These are phyloP conservation scores for Sarcodon aspratus DNA, from an alignment of 768 basidiomycete genomes.

Conservation along the genomic window DNA sequence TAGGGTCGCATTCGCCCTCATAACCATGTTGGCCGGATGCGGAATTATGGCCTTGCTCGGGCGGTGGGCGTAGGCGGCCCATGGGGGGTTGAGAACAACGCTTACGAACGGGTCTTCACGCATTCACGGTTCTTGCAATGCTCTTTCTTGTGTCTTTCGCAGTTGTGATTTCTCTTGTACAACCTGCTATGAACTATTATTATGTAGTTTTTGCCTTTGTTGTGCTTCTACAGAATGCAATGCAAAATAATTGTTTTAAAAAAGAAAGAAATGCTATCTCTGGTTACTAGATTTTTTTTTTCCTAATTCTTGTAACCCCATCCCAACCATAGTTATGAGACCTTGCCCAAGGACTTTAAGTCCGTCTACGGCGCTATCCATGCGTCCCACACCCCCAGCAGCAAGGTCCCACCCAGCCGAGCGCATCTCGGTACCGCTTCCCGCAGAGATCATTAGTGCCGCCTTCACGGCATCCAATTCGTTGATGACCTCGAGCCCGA, in stretches of 20 bases:
- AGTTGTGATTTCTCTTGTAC: too few relatives aligned
- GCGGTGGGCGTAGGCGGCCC: conserved; percentile 58
- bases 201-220: too few relatives aligned
- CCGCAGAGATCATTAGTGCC: conserved; percentile 75
- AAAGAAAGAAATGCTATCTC: too few relatives aligned
- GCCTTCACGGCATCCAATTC: conserved; percentile 78
- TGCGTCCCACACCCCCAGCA: conserved; percentile 33
- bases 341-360: conserved; percentile 16
- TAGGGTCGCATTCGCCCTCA: conserved; percentile 61
- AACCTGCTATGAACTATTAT: too few relatives aligned
- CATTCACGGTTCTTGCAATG: too few relatives aligned
- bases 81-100: too few relatives aligned
- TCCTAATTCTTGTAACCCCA: conserved; percentile 18
- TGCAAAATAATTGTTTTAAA: too few relatives aligned
- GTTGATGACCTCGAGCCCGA: conserved; percentile 85
- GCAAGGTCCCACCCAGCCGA: conserved; percentile 10
- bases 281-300: neutral
- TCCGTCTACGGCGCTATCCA: conserved; percentile 23
- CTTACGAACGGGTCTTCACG: too few relatives aligned
- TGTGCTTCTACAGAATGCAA: too few relatives aligned
- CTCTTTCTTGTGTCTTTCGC: too few relatives aligned
- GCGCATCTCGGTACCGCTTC: conserved; percentile 19
- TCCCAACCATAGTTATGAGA: conserved; percentile 17
- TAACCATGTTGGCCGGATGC: conserved; percentile 74
- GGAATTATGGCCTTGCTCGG: conserved; percentile 89